These are phyloP conservation scores for Nakaseomyces kungkrabaensis DNA, from an alignment of 1,139 yeast genomes.

Conservation along the genomic window DNA sequence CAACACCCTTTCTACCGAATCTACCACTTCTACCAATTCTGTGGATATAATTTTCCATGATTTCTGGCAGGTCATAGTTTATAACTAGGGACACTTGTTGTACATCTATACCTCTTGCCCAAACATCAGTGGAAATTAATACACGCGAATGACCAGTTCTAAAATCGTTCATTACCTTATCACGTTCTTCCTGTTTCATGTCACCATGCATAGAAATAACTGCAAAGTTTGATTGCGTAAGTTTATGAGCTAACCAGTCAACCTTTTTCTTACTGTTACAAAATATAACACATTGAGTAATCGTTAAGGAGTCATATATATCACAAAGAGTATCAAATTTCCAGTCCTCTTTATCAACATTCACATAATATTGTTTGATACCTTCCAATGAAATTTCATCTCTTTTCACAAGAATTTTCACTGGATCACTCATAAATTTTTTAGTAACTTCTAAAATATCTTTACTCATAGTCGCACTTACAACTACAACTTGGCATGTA, in stretches of 20 bases:
- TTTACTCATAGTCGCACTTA: constrained; percentile 81
- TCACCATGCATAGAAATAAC: constrained; percentile 96
- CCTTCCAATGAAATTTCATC: constrained; percentile 87
- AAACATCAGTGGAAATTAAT: constrained; percentile 86
- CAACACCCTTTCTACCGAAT: constrained; percentile 93
- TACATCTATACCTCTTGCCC: constrained; percentile 97
- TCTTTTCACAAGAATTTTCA: constrained; percentile 78
- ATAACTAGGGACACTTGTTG: constrained; percentile 94
- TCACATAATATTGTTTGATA: constrained; percentile 75
- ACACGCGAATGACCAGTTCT: constrained; percentile 72
- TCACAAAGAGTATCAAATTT: constrained; percentile 92
- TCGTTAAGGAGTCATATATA: constrained; percentile 83
- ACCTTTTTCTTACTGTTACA: constrained; percentile 90
- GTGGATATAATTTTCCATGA: constrained; percentile 83
- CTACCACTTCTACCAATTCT: constrained; percentile 93
- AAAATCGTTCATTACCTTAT: constrained; percentile 79
- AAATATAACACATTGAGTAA: constrained; percentile 92
- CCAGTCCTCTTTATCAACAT: constrained; percentile 90
- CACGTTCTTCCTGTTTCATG: constrained; percentile 90
- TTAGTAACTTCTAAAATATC: constrained; percentile 81
- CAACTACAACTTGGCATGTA: constrained; percentile 82
- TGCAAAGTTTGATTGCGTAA: constrained; percentile 73
- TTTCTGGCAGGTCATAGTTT: constrained; percentile 81
- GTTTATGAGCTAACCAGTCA: constrained; percentile 77
- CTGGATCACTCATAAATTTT: constrained; percentile 85